These are phyloP conservation scores for Mycena metata DNA, from an alignment of 768 basidiomycete species.

Conservation along the genomic window DNA sequence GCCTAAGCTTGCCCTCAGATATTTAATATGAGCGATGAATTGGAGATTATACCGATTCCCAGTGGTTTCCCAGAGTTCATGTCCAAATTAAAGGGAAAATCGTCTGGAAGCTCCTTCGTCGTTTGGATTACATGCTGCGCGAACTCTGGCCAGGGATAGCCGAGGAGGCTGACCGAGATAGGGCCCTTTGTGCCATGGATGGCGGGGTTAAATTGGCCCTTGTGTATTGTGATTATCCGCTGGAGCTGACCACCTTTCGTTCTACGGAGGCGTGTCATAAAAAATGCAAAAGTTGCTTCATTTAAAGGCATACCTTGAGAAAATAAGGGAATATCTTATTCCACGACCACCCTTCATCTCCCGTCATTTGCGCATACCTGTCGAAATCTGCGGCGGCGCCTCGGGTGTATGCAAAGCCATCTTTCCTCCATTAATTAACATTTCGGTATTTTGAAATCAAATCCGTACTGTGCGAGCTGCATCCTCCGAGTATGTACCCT, in stretches of 20 bases:
- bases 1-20: slow-evolving; percentile 43
- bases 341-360: too few species aligned
- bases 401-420: too few species aligned
- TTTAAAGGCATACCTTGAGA: too few species aligned
- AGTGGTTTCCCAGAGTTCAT: slow-evolving; percentile 48
- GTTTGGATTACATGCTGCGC: slow-evolving; percentile 41
- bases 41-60: slow-evolving; percentile 46
- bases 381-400: too few species aligned
- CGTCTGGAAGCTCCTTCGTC: slow-evolving; percentile 41
- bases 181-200: slow-evolving; percentile 47
- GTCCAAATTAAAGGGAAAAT: slow-evolving; percentile 51
- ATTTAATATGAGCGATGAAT: slow-evolving; percentile 39
- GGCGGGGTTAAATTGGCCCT: slow-evolving; percentile 46
- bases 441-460: too few species aligned
- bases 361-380: too few species aligned
- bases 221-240: slow-evolving; percentile 47
- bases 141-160: slow-evolving; percentile 42
- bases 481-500: too few species aligned
- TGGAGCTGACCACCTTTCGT: slow-evolving; percentile 44
- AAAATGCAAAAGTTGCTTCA: not conserved
- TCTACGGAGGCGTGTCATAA: slow-evolving; percentile 38
- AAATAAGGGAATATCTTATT: too few species aligned
- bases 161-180: slow-evolving; percentile 43
- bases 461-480: too few species aligned
- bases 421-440: too few species aligned